phyloP scores from a whole-genome alignment of 345 rosid species.

The Acer negundo region DNA sequence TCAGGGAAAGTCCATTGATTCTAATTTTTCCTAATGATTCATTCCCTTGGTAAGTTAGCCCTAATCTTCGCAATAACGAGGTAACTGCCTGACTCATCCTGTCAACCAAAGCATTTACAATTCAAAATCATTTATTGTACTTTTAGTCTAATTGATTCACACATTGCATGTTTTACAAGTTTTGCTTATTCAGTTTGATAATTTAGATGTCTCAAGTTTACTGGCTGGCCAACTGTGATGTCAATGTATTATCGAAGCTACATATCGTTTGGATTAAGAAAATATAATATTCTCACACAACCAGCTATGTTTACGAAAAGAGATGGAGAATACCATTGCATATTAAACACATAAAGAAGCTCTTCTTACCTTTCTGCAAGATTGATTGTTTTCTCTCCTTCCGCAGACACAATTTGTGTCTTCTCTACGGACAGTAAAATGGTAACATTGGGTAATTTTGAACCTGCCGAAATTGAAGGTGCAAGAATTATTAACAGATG shows the following conservation, averaged over 20 bases:
- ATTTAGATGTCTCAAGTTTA: background rate
- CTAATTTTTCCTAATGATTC: constrained; percentile 68
- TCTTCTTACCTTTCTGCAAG: constrained; percentile 67
- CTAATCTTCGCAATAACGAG: constrained; percentile 74
- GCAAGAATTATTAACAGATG: constrained; percentile 6
- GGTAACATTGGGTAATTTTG: constrained; percentile 70
- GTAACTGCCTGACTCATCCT: constrained; percentile 64
- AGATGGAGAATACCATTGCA: constrained; percentile 2
- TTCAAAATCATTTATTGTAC: background rate
- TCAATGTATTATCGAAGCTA: background rate
- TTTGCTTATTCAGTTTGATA: background rate
- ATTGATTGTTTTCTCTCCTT: constrained; percentile 62
- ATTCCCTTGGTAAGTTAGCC: constrained; percentile 71
- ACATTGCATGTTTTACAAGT: background rate
- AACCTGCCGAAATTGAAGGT: constrained; percentile 45
- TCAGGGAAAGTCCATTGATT: constrained; percentile 70
- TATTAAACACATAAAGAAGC: background rate
- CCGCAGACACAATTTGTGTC: constrained; percentile 42
- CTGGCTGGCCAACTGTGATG: background rate
- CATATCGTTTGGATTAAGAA: background rate
- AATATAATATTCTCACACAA: background rate
- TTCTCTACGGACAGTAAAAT: constrained; percentile 64
- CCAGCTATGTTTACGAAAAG: background rate
- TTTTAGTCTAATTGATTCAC: background rate
- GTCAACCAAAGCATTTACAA: constrained; percentile 31